These are phyloP conservation scores for Ogataea saltuana DNA, from an alignment of 805 yeast genomes.

Conservation along the genomic window DNA sequence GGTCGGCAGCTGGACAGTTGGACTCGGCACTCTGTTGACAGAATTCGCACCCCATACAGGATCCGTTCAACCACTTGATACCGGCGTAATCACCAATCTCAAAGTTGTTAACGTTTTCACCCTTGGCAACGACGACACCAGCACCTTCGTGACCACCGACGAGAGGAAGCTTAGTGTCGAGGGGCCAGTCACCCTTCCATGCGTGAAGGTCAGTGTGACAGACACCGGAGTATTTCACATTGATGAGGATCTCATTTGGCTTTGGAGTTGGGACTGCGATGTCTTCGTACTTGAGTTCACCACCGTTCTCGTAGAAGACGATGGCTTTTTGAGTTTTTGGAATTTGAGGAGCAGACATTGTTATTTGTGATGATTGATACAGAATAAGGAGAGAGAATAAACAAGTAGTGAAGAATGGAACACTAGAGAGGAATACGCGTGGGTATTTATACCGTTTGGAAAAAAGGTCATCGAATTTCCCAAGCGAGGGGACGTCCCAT, in stretches of 20 bases:
- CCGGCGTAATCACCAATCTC: conserved; percentile 77
- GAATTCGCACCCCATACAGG: conserved; percentile 70
- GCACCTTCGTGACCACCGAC: conserved; percentile 88
- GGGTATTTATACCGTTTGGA: conserved; percentile 4
- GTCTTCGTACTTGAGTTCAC: conserved; percentile 61
- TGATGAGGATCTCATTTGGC: conserved; percentile 69
- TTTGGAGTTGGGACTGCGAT: conserved; percentile 75
- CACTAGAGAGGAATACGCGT: not conserved
- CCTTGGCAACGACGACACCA: conserved; percentile 73
- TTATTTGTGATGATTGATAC: not conserved
- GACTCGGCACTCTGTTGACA: conserved; percentile 63
- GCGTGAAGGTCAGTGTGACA: conserved; percentile 91
- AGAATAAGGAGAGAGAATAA: too few relatives aligned
- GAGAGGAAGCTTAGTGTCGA: conserved; percentile 63
- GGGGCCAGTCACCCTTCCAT: conserved; percentile 88
- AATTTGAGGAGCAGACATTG: conserved; percentile 5
- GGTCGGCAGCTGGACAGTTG: conserved; percentile 65
- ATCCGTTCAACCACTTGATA: conserved; percentile 73
- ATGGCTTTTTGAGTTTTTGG: conserved; percentile 59
- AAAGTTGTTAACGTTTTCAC: conserved; percentile 62
- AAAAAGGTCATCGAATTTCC: not conserved
- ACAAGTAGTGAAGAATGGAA: too few relatives aligned
- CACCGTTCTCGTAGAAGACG: conserved; percentile 60
- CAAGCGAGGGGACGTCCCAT: too few relatives aligned
- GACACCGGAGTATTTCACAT: conserved; percentile 81